Conservation (phyloP, 2,329 filamentous ascomycete species). For the Nothomitra cinnamomea region DNA sequence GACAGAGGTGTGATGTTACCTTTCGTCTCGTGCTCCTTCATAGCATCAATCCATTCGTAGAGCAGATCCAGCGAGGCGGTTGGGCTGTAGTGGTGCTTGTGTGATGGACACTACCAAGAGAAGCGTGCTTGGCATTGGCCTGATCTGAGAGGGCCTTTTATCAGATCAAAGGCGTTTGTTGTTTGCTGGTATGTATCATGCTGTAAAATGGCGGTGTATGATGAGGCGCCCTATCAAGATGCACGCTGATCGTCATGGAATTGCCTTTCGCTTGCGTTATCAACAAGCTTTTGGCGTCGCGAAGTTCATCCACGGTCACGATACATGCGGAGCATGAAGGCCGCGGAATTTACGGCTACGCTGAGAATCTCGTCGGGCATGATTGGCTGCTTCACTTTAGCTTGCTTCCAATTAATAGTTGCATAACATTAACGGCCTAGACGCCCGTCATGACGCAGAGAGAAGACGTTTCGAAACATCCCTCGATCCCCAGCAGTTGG, state of each 20-base stretch:
- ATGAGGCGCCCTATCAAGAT: conserved; percentile 1
- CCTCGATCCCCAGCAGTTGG: no score
- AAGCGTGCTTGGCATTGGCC: neutral
- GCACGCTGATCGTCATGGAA: neutral
- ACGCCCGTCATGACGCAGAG: no score
- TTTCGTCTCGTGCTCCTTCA: conserved; percentile 2
- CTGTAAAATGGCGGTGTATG: neutral
- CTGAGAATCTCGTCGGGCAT: no score
- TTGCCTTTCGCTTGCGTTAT: neutral
- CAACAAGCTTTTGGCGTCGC: neutral
- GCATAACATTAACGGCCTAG: no score
- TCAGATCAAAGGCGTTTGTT: no score
- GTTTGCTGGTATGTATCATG: no score
- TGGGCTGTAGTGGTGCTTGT: neutral
- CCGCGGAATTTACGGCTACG: no score
- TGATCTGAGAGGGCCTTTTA: neutral
- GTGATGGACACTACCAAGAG: neutral
- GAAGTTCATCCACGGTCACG: no score
- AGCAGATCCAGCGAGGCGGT: neutral
- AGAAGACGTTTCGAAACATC: no score
- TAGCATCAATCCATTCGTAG: neutral
- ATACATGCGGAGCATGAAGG: no score
- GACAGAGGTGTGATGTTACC: conserved; percentile 1
- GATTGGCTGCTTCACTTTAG: no score
- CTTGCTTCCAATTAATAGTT: no score